A percentile compares a stretch with the other conserved stretches of the same genome.
These are phyloP conservation scores for Grosmannia clavigera DNA, from an alignment of 2,329 filamentous ascomycete genomes.

Conservation along the genomic window DNA sequence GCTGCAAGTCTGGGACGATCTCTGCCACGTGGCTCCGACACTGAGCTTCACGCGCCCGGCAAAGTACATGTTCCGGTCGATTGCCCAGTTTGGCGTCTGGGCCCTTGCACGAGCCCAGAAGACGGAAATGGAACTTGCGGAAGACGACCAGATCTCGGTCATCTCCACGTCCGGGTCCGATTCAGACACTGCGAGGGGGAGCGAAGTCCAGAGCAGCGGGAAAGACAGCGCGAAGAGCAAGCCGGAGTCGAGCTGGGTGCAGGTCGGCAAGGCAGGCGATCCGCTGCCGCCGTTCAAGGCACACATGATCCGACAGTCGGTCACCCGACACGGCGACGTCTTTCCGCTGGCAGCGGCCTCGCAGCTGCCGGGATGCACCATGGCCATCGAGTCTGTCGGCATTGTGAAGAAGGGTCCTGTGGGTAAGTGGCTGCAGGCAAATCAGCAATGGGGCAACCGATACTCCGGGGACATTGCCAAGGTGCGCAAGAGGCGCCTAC, in stretches of 20 bases:
- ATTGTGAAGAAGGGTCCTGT: conserved; percentile 71
- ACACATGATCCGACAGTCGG: conserved; percentile 85
- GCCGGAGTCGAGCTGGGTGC: not conserved
- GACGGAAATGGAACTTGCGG: conserved; percentile 64
- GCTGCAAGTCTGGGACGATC: conserved; percentile 88
- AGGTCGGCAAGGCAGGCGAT: conserved; percentile 75
- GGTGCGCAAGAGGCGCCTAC: conserved; percentile 60
- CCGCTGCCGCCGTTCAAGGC: conserved; percentile 65
- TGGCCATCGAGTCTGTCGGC: conserved; percentile 56
- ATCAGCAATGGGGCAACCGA: conserved; percentile 58
- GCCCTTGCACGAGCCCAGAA: conserved; percentile 73
- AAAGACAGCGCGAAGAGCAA: conserved; percentile 7
- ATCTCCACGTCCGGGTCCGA: conserved; percentile 49
- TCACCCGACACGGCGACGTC: conserved; percentile 66
- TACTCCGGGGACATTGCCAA: conserved; percentile 58
- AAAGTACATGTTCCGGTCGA: conserved; percentile 87
- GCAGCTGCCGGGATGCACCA: conserved; percentile 51
- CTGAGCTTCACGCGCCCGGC: conserved; percentile 94
- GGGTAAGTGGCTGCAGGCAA: conserved; percentile 69
- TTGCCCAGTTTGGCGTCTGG: conserved; percentile 92
- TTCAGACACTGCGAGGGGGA: conserved; percentile 14
- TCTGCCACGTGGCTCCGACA: conserved; percentile 86
- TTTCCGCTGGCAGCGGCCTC: conserved; percentile 51
- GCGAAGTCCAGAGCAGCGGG: not conserved
- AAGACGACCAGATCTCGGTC: conserved; percentile 65